Base-by-base conservation (phyloP, 306 rosid genomes). In the Ziziphus jujuba region DNA sequence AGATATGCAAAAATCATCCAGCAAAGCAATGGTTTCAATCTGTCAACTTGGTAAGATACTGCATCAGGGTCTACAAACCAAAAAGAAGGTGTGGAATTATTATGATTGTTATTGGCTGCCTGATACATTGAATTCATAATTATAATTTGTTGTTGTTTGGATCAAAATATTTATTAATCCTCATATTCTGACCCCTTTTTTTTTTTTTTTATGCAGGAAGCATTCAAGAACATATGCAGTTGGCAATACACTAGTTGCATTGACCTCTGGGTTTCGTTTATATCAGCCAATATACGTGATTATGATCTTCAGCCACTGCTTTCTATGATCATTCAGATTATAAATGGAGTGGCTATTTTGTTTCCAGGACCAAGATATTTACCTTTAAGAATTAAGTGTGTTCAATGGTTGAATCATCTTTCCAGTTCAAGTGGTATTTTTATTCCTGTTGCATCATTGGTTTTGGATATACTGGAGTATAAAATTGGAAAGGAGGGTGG, bases 281-380 rank as follows among this genome's bases (percentile, higher is more conserved):
- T 84, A 75, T 81, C 88, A 56, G 80, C 75, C 40, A 83, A 87
- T 67, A 62, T 80, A 69, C 72, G 23, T 10, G 95, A 88, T 52
- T 75, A 77, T 77, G 92, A 90, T 86, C 89, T 93, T 65, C 97
- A 88, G 67, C 75, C 87, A 11, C 70, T 82, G 72, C 81, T 88
- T 65, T 90, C 67, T 75, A 74, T 72, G 74, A 60, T 87, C 38
- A 77, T 84, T 53, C 96, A 90, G 79, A 87, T 93, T 76, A 75
- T 87, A 83, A 86, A 85, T 69, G 99, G 96, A 67, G 74, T 93
- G 76, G 86, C 87, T 62, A 67, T 79, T 54, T 67, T 93, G 77
- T 93, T 90, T 84, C 83, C 87, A 36, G 97, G 99, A 56, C 95
- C 96, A 53, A 93, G 97, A 87, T 93, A 93, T 85, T 83, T 93